phyloP scores from a whole-genome alignment of 192 early-diverging fungal genomes.

The Dispira simplex region DNA sequence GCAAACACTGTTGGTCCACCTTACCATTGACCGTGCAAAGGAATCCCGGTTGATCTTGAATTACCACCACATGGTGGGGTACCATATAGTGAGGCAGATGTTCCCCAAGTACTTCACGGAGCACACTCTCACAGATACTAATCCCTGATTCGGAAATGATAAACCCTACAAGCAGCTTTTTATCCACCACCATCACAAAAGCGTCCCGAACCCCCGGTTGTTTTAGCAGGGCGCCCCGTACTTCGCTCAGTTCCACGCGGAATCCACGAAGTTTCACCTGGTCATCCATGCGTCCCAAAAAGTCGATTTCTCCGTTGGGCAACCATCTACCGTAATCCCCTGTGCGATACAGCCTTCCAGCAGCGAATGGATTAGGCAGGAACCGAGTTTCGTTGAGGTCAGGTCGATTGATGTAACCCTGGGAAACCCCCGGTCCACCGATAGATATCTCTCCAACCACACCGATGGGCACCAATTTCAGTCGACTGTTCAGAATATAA shows the following conservation, averaged over 20 bases:
- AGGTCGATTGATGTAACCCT: constrained; percentile 20
- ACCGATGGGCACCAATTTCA: constrained; percentile 14
- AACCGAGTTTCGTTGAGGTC: constrained; percentile 19
- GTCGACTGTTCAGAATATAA: constrained; percentile 17
- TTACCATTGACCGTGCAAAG: background rate
- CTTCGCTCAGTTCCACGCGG: constrained; percentile 20
- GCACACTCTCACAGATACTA: too few species aligned
- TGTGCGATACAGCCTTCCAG: constrained; percentile 17
- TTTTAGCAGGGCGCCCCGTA: constrained; percentile 11
- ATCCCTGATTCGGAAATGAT: constrained; percentile 12
- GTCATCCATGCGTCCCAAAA: constrained; percentile 20
- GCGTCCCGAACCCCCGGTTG: constrained; percentile 14
- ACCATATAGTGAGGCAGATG: background rate
- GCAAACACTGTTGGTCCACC: background rate
- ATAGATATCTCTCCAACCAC: constrained; percentile 21
- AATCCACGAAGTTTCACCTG: constrained; percentile 24
- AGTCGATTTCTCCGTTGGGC: constrained; percentile 16
- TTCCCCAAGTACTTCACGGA: background rate
- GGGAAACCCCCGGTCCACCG: constrained; percentile 15
- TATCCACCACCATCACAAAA: constrained; percentile 13
- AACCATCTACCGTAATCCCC: constrained; percentile 18
- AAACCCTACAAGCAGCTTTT: constrained; percentile 17
- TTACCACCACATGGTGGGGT: background rate
- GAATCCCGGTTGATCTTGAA: background rate
- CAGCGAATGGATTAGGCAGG: constrained; percentile 21